Percentiles rank a stretch among this genome's conserved stretches.
Conservation (phyloP, 164 flowering plant species). For the Santalum album region DNA sequence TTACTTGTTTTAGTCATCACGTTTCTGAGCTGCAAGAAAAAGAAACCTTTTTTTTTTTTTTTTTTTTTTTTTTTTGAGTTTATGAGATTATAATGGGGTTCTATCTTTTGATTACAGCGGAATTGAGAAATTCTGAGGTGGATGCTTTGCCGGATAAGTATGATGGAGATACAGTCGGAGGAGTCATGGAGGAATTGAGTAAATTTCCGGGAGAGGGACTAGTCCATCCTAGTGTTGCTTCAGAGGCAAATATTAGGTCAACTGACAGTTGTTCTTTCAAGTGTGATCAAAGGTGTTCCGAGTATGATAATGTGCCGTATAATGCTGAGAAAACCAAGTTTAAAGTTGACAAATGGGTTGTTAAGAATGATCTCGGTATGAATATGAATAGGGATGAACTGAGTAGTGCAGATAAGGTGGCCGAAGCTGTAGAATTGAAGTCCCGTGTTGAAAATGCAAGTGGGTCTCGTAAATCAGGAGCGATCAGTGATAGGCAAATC, state of each 20-base stretch:
- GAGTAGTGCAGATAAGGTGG: constrained; percentile 5
- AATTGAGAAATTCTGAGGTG: constrained; percentile 10
- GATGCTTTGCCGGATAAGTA: constrained; percentile 18
- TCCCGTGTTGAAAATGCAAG: background rate
- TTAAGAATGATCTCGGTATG: constrained; percentile 12
- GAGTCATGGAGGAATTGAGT: constrained; percentile 4
- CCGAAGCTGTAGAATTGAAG: constrained; percentile 6
- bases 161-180: constrained; percentile 18
- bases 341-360: constrained; percentile 8
- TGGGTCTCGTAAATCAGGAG: constrained; percentile 5
- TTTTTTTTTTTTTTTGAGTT: background rate
- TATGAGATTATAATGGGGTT: too few relatives aligned
- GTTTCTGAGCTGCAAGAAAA: too few relatives aligned
- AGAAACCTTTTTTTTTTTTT: background rate
- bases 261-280: constrained; percentile 14
- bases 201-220: constrained; percentile 4
- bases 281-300: constrained; percentile 10
- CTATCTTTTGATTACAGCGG: constrained; percentile 14
- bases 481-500: background rate
- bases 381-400: constrained; percentile 4
- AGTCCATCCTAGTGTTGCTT: constrained; percentile 14
- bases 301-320: constrained; percentile 5
- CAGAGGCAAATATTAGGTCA: constrained; percentile 18
- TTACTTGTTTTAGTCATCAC: background rate
- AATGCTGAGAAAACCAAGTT: constrained; percentile 6